Base-by-base conservation (phyloP, 805 yeast genomes). In the Suhomyces canberraensis region DNA sequence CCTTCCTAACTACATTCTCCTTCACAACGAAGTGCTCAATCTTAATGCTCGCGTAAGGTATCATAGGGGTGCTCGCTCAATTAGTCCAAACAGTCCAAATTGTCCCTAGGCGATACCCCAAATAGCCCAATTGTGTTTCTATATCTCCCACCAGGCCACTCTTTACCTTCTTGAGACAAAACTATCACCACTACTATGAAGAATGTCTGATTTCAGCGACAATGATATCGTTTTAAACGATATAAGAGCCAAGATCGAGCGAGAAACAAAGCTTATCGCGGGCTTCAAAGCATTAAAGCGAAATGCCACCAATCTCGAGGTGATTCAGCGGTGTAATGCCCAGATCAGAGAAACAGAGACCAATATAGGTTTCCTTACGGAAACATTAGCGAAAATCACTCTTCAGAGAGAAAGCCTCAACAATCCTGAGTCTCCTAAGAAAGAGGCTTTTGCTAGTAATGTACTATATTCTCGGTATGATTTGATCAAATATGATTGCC, bases 261-360 rank as follows among this genome's bases (percentile, higher is more conserved):
- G 96, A 40, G 97, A 93, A 64, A 71, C 73, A 52, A 89, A 86
- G 55, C 82, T 91, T 61, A 87, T 91, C 32, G 81, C 78, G 42
- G 98, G 97, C 37, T 93, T 95, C 37, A 79, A 84, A 40, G 76
- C 83, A 44, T 66, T 93, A 67, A 80, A 86, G 57, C 80, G 81
- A 56, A 80, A 79, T 46, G 86, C 98, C 9, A 64, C 73, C 43
- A 93, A 93, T 61, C 71, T 83, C 25, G 78, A 76, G 48, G 96
- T 91, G 32, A 88, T 90, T 47, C 95, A 87, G 58, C 81, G 84
- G 56, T 90, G 97, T 68, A 90, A 88, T 61, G 79, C 88, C 18
- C 87, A 83, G 52, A 89, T 93, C 48, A 71, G 91, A 45, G 98
- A 93, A 52, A 90, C 97, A 2, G 87, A 86, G 53, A 81, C 87